Conservation (phyloP, 2,329 filamentous ascomycete genomes). For the Fusarium dlaminii region DNA sequence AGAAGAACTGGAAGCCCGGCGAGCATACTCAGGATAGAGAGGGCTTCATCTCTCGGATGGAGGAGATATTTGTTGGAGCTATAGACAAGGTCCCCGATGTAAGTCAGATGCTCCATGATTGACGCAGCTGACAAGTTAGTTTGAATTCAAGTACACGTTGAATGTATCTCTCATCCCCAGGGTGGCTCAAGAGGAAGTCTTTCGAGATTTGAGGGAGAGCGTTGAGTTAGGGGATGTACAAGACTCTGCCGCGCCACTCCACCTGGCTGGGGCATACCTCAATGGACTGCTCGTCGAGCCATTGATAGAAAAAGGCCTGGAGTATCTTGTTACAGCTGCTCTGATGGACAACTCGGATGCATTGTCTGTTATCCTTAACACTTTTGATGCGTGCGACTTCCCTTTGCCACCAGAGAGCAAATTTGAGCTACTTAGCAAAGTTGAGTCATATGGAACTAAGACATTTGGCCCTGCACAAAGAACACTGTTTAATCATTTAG, state of each 20-base stretch:
- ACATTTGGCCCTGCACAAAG: not conserved
- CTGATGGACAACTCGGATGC: not conserved
- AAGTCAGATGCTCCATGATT: fast-evolving
- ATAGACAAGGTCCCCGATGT: not conserved
- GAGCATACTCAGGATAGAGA: not conserved
- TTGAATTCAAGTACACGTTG: not conserved
- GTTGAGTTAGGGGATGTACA: not conserved
- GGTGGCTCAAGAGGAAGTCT: not conserved
- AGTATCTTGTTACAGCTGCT: not conserved
- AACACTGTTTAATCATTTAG: not conserved
- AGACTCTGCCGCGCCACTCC: not conserved
- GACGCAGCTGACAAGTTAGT: not conserved
- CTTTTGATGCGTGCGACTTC: not conserved
- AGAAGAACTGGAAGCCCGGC: not conserved
- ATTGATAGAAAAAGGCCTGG: not conserved
- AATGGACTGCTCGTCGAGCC: not conserved
- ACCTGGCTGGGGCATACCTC: not conserved
- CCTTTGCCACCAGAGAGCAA: fast-evolving
- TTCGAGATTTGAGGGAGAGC: not conserved
- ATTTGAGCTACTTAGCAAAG: not conserved
- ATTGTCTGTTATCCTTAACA: not conserved
- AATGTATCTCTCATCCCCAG: not conserved
- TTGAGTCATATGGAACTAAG: not conserved
- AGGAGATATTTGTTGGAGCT: not conserved
- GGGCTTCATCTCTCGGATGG: not conserved